Evolutionary conservation across 1,139 yeast species (phyloP), one percentile per base, ranked within the genome.

Genomic region (Yamadazyma atlantica): DNA sequence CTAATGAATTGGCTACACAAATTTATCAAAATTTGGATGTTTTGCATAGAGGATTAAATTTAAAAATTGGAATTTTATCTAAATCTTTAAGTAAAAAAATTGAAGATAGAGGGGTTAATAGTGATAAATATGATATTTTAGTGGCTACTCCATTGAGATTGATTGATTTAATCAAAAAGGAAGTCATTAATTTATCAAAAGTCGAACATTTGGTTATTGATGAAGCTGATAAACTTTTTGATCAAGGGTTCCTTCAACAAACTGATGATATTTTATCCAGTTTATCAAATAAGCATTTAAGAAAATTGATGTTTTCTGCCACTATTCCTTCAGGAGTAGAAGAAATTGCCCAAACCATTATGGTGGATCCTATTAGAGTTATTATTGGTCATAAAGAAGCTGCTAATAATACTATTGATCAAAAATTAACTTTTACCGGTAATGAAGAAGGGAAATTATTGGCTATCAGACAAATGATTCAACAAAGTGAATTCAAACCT

Each of bases 331-430:
- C 96, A 1, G 83, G 85, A 34, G 95, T 92, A 21, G 98, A 92
- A 62, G 92, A 85, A 53, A 74, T 88, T 57, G 96, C 97, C 9
- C 75, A 80, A 35, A 71, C 85, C 14, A 86, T 92, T 36, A 90
- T 92, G 97, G 65, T 74, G 31, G 82, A 82, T 43, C 95, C 96
- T 18, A 69, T 90, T 22, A 78, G 97, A 57, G 79, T 92, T 23
- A 85, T 92, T 46, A 82, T 92, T 50, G 98, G 98, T 10, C 92
- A 82, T 54, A 90, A 90, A 56, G 97, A 92, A 60, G 96, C 96
- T 10, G 98, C 97, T 1, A 83, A 88, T 45, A 65, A 73, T 16
- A 78, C 81, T 35, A 88, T 94, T 52, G 92, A 88, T 35, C 99
- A 94, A 61, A 79, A 80, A 53, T 67, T 94, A 36, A 76, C 85